Evolutionary conservation across 2,329 filamentous ascomycete species (phyloP).

Genomic region (Capronia epimyces): DNA sequence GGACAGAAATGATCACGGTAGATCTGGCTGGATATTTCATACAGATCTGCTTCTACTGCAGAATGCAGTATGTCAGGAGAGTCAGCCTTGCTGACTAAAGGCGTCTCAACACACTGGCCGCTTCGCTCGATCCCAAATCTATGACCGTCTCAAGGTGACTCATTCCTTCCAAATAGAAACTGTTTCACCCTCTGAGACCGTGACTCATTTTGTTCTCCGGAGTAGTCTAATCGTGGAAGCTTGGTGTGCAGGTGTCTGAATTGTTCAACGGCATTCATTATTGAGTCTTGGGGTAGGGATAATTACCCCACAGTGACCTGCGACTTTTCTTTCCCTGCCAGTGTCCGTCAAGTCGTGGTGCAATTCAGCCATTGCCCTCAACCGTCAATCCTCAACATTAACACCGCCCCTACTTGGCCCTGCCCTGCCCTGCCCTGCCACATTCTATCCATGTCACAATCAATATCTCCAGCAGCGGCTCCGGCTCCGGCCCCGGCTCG

Average conservation of each 20-base stretch:
- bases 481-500: slow-evolving; percentile 2
- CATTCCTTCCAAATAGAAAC: too few species aligned
- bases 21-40: background rate
- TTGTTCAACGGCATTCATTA: too few species aligned
- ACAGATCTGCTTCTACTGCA: background rate
- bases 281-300: too few species aligned
- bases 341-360: slow-evolving; percentile 9
- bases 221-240: too few species aligned
- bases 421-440: background rate
- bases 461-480: background rate
- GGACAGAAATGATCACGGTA: too few species aligned
- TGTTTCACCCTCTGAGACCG: too few species aligned
- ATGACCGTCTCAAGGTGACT: background rate
- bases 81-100: slow-evolving; percentile 24
- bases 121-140: background rate
- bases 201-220: too few species aligned
- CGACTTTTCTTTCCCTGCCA: slow-evolving; percentile 4
- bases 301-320: slow-evolving; percentile 1
- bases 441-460: slow-evolving; percentile 12
- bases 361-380: background rate
- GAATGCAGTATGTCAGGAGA: slow-evolving; percentile 10
- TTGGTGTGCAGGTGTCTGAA: too few species aligned
- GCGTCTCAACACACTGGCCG: background rate
- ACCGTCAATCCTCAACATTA: background rate
- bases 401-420: background rate